Evolutionary conservation across 2,329 filamentous ascomycete species (phyloP).

Genomic region (Acrodontium crateriforme): DNA sequence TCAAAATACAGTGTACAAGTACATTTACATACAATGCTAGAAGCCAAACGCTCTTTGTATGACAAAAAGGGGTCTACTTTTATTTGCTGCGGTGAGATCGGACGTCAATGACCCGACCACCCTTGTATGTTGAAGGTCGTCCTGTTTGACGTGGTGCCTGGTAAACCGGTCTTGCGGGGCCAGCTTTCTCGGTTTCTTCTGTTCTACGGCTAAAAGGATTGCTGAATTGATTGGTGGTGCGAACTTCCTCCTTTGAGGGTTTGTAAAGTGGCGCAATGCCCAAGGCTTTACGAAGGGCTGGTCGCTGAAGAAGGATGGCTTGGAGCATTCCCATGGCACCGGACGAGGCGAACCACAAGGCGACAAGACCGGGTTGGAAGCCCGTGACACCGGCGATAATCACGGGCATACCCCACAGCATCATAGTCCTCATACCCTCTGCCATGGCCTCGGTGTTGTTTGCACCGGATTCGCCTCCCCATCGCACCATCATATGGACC

Average conservation of each 20-base stretch:
- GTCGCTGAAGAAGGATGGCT: constrained; percentile 24
- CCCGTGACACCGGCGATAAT: constrained; percentile 41
- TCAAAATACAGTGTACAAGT: no score
- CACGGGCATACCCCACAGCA: constrained; percentile 38
- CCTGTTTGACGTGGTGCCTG: constrained; percentile 2
- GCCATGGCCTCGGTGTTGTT: constrained; percentile 9
- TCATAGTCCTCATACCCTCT: constrained; percentile 24
- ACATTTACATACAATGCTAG: no score
- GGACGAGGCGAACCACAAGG: constrained; percentile 47
- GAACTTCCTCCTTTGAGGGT: constrained; percentile 3
- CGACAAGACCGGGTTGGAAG: constrained; percentile 42
- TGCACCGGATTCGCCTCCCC: constrained; percentile 37
- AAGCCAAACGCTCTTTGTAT: no score
- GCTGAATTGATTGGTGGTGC: no score
- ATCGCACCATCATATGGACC: constrained; percentile 22
- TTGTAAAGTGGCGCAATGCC: constrained; percentile 25
- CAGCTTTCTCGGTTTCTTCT: constrained; percentile 6
- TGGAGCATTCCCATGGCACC: constrained; percentile 27
- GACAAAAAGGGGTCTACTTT: no score
- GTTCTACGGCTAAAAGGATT: no score
- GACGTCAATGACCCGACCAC: no score
- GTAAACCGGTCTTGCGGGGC: constrained; percentile 1
- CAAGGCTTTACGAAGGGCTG: constrained; percentile 24
- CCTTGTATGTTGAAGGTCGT: no score
- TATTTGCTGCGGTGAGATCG: no score